These are phyloP conservation scores for Hypomontagnella submonticulosa DNA, from an alignment of 495 filamentous ascomycete species.

Conservation along the genomic window DNA sequence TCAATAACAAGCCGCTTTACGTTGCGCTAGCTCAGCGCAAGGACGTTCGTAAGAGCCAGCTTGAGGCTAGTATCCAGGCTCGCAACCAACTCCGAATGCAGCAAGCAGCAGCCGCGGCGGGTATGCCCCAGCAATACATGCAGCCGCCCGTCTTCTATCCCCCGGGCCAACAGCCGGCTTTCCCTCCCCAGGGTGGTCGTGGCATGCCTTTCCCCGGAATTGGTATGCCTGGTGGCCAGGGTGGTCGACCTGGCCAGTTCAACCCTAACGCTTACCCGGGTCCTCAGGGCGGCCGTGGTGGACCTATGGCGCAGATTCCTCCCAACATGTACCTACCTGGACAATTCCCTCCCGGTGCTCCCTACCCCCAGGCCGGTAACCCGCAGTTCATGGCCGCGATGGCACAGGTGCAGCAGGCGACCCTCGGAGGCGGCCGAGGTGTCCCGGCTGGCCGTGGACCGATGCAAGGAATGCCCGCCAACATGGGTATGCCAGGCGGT, in stretches of 20 bases:
- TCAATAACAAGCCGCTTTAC: conserved; percentile 96
- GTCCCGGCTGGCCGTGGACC: conserved; percentile 77
- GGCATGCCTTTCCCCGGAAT: conserved; percentile 90
- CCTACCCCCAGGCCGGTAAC: conserved; percentile 59
- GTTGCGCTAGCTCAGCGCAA: conserved; percentile 98
- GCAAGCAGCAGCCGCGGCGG: conserved; percentile 92
- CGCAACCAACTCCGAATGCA: conserved; percentile 98
- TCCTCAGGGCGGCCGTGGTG: conserved; percentile 86
- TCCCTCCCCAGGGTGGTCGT: conserved; percentile 78
- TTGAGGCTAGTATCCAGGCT: conserved; percentile 98
- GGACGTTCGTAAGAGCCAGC: conserved; percentile 97
- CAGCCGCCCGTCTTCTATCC: conserved; percentile 89
- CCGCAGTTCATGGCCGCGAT: conserved; percentile 70
- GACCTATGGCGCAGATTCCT: conserved; percentile 77
- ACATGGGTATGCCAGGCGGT: conserved; percentile 59
- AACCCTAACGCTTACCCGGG: conserved; percentile 75
- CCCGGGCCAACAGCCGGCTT: conserved; percentile 81
- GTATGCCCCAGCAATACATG: conserved; percentile 87
- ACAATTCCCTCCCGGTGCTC: conserved; percentile 76
- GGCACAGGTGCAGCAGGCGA: conserved; percentile 73
- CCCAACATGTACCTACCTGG: conserved; percentile 80
- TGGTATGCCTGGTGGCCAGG: conserved; percentile 83
- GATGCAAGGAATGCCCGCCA: conserved; percentile 74
- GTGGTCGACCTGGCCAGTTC: conserved; percentile 84
- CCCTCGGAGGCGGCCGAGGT: conserved; percentile 73